A percentile compares a stretch with the other conserved stretches of the same genome.
Evolutionary conservation across 306 rosid species (phyloP).

Genomic region (Begonia peltatifolia): DNA sequence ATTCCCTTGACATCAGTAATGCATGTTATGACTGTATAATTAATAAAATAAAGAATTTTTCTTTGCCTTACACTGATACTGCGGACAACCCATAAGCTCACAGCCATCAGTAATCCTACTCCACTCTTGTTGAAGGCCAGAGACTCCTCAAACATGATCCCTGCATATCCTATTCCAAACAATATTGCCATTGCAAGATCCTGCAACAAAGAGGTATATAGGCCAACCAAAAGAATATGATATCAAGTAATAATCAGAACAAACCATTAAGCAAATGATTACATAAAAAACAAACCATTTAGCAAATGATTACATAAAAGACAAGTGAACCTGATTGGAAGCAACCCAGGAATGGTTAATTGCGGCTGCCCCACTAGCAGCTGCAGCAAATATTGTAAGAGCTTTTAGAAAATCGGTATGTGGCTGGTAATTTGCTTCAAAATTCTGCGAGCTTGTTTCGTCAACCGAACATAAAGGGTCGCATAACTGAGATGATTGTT

Average conservation of each 20-base stretch:
- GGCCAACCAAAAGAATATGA: neutral
- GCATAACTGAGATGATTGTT: slow-evolving; percentile 41
- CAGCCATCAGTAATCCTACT: slow-evolving; percentile 95
- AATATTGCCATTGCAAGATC: slow-evolving; percentile 88
- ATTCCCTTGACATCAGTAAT: too few relatives aligned
- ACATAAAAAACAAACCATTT: slow-evolving; percentile 6
- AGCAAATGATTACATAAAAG: slow-evolving; percentile 8
- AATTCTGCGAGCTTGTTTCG: slow-evolving; percentile 54
- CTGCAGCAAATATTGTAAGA: slow-evolving; percentile 54
- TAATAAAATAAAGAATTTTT: slow-evolving; percentile 2
- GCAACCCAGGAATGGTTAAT: slow-evolving; percentile 96
- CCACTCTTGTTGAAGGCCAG: slow-evolving; percentile 94
- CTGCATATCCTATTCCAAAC: slow-evolving; percentile 83
- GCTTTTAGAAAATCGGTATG: slow-evolving; percentile 82
- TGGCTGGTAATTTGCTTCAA: slow-evolving; percentile 48
- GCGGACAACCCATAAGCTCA: slow-evolving; percentile 78
- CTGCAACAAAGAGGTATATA: slow-evolving; percentile 18
- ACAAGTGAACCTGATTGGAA: slow-evolving; percentile 65
- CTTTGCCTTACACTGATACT: slow-evolving; percentile 69
- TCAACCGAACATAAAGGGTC: slow-evolving; percentile 80
- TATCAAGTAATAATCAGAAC: too few relatives aligned
- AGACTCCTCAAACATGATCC: slow-evolving; percentile 92
- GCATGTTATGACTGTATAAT: neutral
- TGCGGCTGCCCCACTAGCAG: slow-evolving; percentile 62
- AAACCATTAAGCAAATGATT: neutral